A percentile compares a stretch with the other conserved stretches of the same genome.
phyloP scores from a whole-genome alignment of 345 rosid genomes.

The Hevea brasiliensis region DNA sequence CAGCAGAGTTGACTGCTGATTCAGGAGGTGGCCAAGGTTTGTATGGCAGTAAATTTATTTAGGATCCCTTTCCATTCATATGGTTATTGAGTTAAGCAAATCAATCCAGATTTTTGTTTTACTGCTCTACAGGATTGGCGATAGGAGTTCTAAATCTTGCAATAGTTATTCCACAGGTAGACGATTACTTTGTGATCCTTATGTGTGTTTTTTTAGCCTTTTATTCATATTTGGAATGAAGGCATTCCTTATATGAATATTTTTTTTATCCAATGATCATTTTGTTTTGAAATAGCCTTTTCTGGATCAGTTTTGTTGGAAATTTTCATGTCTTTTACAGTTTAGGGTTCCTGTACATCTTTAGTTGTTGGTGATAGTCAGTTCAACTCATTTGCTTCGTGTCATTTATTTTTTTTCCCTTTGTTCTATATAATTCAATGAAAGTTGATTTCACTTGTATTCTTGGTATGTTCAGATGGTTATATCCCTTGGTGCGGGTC shows the following conservation, averaged over 20 bases:
- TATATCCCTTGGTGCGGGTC: constrained; percentile 91
- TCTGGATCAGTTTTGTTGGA: neutral
- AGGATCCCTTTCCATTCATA: neutral
- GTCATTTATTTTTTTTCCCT: neutral
- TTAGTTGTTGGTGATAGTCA: neutral
- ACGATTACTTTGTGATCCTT: neutral
- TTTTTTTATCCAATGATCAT: neutral
- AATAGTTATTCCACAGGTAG: constrained; percentile 88
- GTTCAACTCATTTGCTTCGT: neutral
- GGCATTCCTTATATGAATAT: neutral
- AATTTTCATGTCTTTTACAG: neutral
- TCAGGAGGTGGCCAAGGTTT: constrained; percentile 96
- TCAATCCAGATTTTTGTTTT: neutral
- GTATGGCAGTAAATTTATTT: constrained; percentile 17
- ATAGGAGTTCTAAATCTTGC: constrained; percentile 95
- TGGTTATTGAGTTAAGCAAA: neutral
- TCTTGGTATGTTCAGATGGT: constrained; percentile 56
- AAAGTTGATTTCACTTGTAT: constrained; percentile 14
- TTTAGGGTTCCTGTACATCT: neutral
- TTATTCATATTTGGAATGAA: neutral
- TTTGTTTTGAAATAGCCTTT: neutral
- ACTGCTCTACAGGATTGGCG: constrained; percentile 70
- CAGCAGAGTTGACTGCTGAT: constrained; percentile 91
- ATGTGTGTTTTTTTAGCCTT: neutral
- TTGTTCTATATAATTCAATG: neutral